Evolutionary conservation across 805 yeast genomes (phyloP).

Genomic region (Candida bentonensis): DNA sequence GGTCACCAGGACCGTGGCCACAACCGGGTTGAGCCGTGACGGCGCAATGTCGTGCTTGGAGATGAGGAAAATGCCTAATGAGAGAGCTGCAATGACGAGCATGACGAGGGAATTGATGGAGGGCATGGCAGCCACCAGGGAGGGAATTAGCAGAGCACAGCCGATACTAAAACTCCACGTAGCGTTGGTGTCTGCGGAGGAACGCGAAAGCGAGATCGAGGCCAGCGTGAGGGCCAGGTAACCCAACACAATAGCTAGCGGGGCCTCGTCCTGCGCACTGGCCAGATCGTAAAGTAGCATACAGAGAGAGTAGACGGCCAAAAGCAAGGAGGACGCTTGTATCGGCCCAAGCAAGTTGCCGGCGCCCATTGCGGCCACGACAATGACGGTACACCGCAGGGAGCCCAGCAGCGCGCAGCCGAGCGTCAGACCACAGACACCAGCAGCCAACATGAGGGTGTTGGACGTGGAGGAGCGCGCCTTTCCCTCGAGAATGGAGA

Average conservation of each 20-base stretch:
- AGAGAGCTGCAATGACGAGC: conserved; percentile 16
- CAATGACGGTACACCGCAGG: conserved; percentile 9
- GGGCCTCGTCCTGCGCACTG: conserved; percentile 3
- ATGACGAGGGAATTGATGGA: conserved; percentile 8
- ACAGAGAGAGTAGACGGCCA: neutral
- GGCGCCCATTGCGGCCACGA: conserved; percentile 10
- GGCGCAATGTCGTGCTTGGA: conserved; percentile 16
- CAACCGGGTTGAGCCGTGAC: conserved; percentile 14
- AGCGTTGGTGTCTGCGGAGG: neutral
- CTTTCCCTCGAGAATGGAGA: conserved; percentile 8
- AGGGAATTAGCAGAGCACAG: conserved; percentile 8
- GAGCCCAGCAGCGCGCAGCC: conserved; percentile 14
- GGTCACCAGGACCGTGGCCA: conserved; percentile 8
- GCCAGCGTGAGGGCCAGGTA: conserved; percentile 8
- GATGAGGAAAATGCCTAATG: conserved; percentile 18
- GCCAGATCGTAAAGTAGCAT: conserved; percentile 1
- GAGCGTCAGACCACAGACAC: conserved; percentile 9
- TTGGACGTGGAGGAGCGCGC: conserved; percentile 2
- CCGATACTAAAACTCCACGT: conserved; percentile 6
- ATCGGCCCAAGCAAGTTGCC: neutral
- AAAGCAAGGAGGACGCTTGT: neutral
- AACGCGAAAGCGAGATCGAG: conserved; percentile 3
- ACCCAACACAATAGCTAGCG: conserved; percentile 6
- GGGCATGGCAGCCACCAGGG: conserved; percentile 5
- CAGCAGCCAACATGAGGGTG: conserved; percentile 10